phyloP scores from a whole-genome alignment of 1,284 basidiomycete genomes.

The Moesziomyces sp. region DNA sequence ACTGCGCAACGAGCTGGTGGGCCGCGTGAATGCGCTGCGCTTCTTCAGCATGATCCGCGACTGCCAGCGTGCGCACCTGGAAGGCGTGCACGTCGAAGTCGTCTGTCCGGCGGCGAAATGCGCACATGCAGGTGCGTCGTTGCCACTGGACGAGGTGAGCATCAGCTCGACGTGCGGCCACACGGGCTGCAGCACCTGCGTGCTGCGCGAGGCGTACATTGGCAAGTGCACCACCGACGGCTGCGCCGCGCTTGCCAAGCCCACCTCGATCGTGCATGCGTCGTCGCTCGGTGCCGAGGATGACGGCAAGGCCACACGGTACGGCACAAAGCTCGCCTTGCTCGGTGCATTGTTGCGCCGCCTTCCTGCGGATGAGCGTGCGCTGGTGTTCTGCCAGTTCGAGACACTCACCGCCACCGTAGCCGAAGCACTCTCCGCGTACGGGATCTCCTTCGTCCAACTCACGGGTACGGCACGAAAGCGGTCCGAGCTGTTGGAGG shows the following conservation, averaged over 20 bases:
- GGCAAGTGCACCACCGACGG: slow-evolving; percentile 49
- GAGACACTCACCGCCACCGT: slow-evolving; percentile 90
- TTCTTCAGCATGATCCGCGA: slow-evolving; percentile 56
- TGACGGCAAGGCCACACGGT: slow-evolving; percentile 75
- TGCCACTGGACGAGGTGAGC: slow-evolving; percentile 38
- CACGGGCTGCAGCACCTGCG: slow-evolving; percentile 44
- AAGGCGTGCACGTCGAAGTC: slow-evolving; percentile 33
- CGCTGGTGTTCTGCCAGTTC: slow-evolving; percentile 93
- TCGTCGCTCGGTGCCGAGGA: slow-evolving; percentile 50
- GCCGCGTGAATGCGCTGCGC: slow-evolving; percentile 50
- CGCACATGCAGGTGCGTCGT: slow-evolving; percentile 13
- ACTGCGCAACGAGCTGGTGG: slow-evolving; percentile 53
- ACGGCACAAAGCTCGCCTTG: slow-evolving; percentile 86
- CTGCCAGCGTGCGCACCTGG: slow-evolving; percentile 48
- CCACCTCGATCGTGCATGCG: slow-evolving; percentile 48
- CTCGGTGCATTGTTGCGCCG: slow-evolving; percentile 84
- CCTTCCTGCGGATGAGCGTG: slow-evolving; percentile 80
- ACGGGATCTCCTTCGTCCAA: slow-evolving; percentile 81
- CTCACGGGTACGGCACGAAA: slow-evolving; percentile 78
- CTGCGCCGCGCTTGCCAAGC: slow-evolving; percentile 50
- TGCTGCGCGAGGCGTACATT: slow-evolving; percentile 51
- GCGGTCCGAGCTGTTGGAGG: slow-evolving; percentile 42
- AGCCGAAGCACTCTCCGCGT: slow-evolving; percentile 78
- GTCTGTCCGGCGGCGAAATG: slow-evolving; percentile 43
- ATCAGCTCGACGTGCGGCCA: slow-evolving; percentile 57